Conservation (phyloP, 345 rosid genomes). For the Citrus reticulata region DNA sequence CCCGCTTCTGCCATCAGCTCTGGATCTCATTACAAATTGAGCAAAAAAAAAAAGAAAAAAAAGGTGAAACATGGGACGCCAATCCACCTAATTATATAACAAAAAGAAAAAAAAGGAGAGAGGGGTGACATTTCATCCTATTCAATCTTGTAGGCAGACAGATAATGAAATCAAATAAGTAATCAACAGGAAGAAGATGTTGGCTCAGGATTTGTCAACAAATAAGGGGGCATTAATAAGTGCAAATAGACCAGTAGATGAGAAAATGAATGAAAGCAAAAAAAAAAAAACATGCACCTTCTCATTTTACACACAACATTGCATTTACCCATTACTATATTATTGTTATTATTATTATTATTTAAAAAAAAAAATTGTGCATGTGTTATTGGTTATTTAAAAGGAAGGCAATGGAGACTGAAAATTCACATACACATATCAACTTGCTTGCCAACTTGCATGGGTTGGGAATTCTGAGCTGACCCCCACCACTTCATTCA, state of each 20-base stretch:
- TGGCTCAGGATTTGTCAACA: conserved; percentile 27
- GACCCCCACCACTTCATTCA: conserved; percentile 6
- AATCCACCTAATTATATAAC: not conserved
- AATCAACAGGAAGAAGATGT: conserved; percentile 2
- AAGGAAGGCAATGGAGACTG: not conserved
- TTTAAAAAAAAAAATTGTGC: not conserved
- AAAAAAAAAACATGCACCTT: not conserved
- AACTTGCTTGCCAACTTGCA: conserved; percentile 17
- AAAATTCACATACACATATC: not conserved
- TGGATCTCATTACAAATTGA: not conserved
- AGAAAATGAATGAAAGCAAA: not conserved
- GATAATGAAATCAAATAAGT: not conserved
- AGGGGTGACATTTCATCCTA: not conserved
- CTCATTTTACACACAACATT: not conserved
- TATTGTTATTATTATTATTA: not conserved
- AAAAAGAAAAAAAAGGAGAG: not conserved
- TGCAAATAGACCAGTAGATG: conserved; percentile 12
- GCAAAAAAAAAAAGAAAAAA: not conserved
- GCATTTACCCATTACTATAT: not conserved
- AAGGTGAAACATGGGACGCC: not conserved
- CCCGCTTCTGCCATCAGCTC: not conserved
- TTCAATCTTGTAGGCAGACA: not conserved
- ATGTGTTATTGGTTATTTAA: not conserved
- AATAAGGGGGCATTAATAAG: conserved; percentile 17
- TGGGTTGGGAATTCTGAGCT: conserved; percentile 14